Evolutionary conservation across 768 basidiomycete species (phyloP), one percentile per base, ranked within the genome.

Genomic region (Lentinula edodes): DNA sequence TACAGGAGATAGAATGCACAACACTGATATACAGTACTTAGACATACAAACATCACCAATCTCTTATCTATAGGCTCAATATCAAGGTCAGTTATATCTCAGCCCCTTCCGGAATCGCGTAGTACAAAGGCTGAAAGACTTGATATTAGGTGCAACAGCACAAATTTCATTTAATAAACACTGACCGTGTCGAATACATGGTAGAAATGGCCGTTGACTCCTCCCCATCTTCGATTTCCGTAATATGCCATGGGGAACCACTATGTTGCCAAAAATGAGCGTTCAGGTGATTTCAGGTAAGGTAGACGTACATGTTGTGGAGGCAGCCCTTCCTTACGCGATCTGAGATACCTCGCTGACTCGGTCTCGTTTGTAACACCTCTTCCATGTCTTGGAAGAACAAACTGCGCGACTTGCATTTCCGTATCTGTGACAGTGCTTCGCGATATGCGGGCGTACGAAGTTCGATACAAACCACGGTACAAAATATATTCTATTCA

Each of bases 381-480:
- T 62, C 71, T 67, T 0, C 83, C 87, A 59, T 85, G 78, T 51
- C 75, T 79, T 0, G 92, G 91, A 3, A 95, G 70, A 53, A 90
- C 80, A 68, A 94, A 95, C 71, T 91, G 91, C 10, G 87, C 93
- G 41, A 95, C 84, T 73, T 94, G 94, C 56, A 94, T 79, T 68
- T 95, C 93, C 1, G 94, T 95, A 68, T 96, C 94, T 28, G 91
- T 94, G 64, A 96, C 89, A 38, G 85, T 86, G 23, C 91, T 87
- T 18, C 91, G 83, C 10, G 92, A 91, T 16, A 96, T 72, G 16
- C 93, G 83, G 0, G 89, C 93, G 69, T 92, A 95, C n/a, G 87
- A 76, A 2, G 89, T 91, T 16, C 90, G 80, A 69, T 91, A 88
- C 28, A 93, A 67, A 1, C 88, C 91, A 10, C 93, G 83, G 70